Base-by-base conservation (phyloP, 176 grass and related monocot species). In the Areca catechu region DNA sequence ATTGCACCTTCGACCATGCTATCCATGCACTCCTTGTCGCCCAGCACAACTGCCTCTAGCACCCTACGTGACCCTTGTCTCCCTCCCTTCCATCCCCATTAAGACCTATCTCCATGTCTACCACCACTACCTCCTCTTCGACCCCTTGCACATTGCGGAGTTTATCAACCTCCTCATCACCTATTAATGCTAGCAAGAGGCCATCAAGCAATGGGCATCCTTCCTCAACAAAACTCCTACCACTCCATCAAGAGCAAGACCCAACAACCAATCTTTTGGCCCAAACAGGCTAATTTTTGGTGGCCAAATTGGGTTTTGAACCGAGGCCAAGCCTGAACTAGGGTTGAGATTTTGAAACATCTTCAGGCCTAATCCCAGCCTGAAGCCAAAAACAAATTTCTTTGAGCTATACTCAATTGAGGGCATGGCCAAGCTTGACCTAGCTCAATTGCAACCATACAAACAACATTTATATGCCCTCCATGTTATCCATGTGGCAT, bases 41-140 rank as follows among this genome's bases (percentile, higher is more conserved):
- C 17, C 88, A 93, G 69, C 83, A 93, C 76, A 79, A 93, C 73
- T 76, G 80, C 53, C 80, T 93, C 69, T 93, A 79, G 73, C 80
- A 17, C 67, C 82, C 9, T 93, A 88, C 71, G 74, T 93, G 19
- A 72, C 65, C 4, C 80, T 93, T 9, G 88, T 85, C 3, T 80
- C 76, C 7, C 70, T 86, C 4, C 79, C 57, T 23, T 69, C 76
- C 24, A 78, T 85, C 70, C 83, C 83, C 1, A 83, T 93, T 16
- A 83, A 93, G 72, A 93, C 88, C 14, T 87, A 79, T 0, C 63
- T 93, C 57, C 83, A 79, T 5, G 76, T 93, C 1, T 88, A 77
- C 83, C 61, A 83, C 21, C 79, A 83, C 17, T 93, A 93, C 71
- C 88, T 93, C 76, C 80, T 79, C 50, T 93, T 88, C 49, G 88